phyloP scores from a whole-genome alignment of 306 rosid genomes.

The Prunus campanulata region DNA sequence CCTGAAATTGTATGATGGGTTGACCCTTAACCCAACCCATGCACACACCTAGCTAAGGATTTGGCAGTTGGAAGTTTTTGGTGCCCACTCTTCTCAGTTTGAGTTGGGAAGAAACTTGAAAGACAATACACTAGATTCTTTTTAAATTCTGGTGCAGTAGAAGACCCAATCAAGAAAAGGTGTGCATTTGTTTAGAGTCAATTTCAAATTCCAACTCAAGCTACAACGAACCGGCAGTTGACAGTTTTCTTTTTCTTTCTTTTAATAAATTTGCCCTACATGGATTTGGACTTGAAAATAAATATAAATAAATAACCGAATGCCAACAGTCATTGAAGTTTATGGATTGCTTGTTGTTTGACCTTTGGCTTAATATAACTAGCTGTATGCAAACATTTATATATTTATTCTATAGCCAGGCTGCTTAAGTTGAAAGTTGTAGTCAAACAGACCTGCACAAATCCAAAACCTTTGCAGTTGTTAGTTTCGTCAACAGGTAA shows the following conservation, averaged over 20 bases:
- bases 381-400: too few relatives aligned
- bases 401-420: background rate
- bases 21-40: background rate
- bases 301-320: too few relatives aligned
- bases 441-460: constrained; percentile 69
- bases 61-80: background rate
- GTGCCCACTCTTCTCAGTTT: background rate
- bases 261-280: background rate
- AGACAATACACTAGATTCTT: background rate
- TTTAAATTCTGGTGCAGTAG: too few relatives aligned
- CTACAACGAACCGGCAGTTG: background rate
- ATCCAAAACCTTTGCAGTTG: constrained; percentile 92
- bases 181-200: background rate
- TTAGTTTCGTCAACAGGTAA: constrained; percentile 89
- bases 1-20: too few relatives aligned
- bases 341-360: background rate
- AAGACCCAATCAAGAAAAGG: background rate
- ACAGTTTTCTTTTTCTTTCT: background rate
- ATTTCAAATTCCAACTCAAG: background rate
- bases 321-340: background rate
- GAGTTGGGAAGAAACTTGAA: background rate
- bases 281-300: background rate
- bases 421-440: background rate
- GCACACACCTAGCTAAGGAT: too few relatives aligned
- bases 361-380: background rate